Percentiles rank a stretch among this genome's conserved stretches.
phyloP scores from a whole-genome alignment of 75 land plant genomes.

The Cunninghamia lanceolata region DNA sequence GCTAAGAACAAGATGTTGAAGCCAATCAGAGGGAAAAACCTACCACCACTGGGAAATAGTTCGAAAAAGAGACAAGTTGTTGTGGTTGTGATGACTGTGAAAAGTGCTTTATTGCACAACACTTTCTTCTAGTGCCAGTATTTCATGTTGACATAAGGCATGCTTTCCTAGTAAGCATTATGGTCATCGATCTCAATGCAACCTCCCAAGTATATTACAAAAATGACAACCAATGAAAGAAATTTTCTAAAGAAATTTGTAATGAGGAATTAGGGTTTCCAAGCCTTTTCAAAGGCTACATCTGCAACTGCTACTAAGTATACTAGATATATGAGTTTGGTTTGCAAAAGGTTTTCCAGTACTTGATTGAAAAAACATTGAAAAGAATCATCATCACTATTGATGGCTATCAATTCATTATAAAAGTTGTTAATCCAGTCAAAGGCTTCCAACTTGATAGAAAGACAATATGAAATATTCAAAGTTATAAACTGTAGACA shows the following conservation, averaged over 20 bases:
- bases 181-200: slow-evolving; percentile 7
- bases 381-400: slow-evolving; percentile 5
- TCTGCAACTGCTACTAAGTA: slow-evolving; percentile 46
- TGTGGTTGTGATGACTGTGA: slow-evolving; percentile 59
- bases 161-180: slow-evolving; percentile 1
- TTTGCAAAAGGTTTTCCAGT: slow-evolving; percentile 61
- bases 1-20: too few relatives aligned
- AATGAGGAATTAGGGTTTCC: slow-evolving; percentile 66
- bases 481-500: slow-evolving; percentile 46
- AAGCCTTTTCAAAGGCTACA: slow-evolving; percentile 75
- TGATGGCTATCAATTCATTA: slow-evolving; percentile 14
- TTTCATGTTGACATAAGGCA: slow-evolving; percentile 1
- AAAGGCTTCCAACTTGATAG: slow-evolving; percentile 63
- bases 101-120: slow-evolving; percentile 53
- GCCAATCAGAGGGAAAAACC: slow-evolving; percentile 75
- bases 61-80: slow-evolving; percentile 75
- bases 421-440: slow-evolving; percentile 51
- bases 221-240: slow-evolving; percentile 47
- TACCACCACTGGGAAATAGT: slow-evolving; percentile 92
- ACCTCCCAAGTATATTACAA: slow-evolving; percentile 36
- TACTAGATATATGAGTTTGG: slow-evolving; percentile 48
- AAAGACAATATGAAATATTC: slow-evolving; percentile 41
- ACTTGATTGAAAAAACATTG: slow-evolving; percentile 10
- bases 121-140: slow-evolving; percentile 62
- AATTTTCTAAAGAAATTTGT: slow-evolving; percentile 48